Base-by-base conservation (phyloP, 495 filamentous ascomycete species). In the Schizothecium vesticola region DNA sequence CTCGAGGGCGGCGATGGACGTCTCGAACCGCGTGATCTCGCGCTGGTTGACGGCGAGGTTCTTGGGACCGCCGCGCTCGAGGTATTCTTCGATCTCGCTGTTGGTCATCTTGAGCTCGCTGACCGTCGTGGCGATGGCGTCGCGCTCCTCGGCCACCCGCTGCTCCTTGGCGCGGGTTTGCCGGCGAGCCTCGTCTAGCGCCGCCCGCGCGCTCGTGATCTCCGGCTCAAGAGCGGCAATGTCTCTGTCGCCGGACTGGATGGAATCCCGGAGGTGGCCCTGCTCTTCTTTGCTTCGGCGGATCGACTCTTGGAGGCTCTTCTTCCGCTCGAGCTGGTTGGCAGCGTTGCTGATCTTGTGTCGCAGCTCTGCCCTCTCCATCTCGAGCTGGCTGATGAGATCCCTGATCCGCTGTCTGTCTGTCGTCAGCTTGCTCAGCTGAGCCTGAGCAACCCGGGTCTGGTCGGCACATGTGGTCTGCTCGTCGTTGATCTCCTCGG, bases 401-500 rank as follows among this genome's bases (percentile, higher is more conserved):
- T 84, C 85, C 63, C 86, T 87, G n/a, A 87, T 79, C 28, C 86
- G 85, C 31, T 97, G 92, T 71, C 86, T 89, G 16, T 96, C 92
- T 4, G 75, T 76, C 0, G 82, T 85, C 31, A 96, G 76, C 65
- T 88, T 90, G 19, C 81, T 74, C 16, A 93, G 84, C 28, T 80
- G 84, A 33, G 85, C 81, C 72, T 90, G 91, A 11, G 88, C 72
- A n/a, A 77, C 73, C 66, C 87, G 84, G 25, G 86, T 81, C 73
- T 91, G 87, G 68, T 93, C 92, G n/a, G 84, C 85, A 70, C 89
- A 84, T 28, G 80, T 75, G 23, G 86, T 85, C 65, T 92, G 87
- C 62, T 95, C 86, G 19, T 90, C 86, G 70, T 93, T 91, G 67
- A 98, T 92, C 69, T 96, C 91, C 62, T 97, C 90, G 21, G 92